phyloP scores from a whole-genome alignment of 1,284 basidiomycete species.

The Limonomyces culmigenus region DNA sequence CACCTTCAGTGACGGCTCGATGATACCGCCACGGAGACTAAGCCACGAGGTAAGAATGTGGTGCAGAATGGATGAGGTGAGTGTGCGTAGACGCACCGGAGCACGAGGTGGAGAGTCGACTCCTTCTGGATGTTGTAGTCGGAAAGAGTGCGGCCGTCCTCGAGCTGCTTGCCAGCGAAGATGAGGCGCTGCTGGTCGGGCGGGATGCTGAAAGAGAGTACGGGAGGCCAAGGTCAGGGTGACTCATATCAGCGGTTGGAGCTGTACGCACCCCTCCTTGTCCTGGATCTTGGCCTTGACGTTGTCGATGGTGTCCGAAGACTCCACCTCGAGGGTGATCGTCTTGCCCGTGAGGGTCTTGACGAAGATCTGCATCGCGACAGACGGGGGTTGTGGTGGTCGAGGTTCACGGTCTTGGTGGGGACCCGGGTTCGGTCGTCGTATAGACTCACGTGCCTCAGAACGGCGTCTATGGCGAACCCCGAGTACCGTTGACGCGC shows the following conservation, averaged over 20 bases:
- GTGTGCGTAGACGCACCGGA: constrained; percentile 58
- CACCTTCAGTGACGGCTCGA: constrained; percentile 96
- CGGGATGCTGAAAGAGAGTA: constrained; percentile 42
- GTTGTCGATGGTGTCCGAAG: constrained; percentile 90
- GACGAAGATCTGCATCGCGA: constrained; percentile 80
- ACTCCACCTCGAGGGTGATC: constrained; percentile 97
- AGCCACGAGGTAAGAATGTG: neutral
- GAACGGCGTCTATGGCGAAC: too few relatives aligned
- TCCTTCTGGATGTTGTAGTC: constrained; percentile 99
- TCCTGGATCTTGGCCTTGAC: constrained; percentile 87
- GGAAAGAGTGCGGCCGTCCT: constrained; percentile 86
- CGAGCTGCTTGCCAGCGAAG: constrained; percentile 92
- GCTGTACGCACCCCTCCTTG: constrained; percentile 63
- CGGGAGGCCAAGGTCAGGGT: constrained; percentile 2
- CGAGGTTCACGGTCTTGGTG: neutral
- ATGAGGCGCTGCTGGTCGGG: constrained; percentile 91
- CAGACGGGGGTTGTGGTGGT: neutral
- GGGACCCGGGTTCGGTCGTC: too few relatives aligned
- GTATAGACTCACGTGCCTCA: too few relatives aligned
- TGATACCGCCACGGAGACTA: constrained; percentile 94
- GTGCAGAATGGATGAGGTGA: neutral
- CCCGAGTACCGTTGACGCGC: neutral
- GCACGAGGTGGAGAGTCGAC: constrained; percentile 92
- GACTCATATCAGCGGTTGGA: neutral
- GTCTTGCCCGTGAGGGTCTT: constrained; percentile 97